These are phyloP conservation scores for Pythium plurisporium DNA, from an alignment of 352 stramenopile genomes.

Conservation along the genomic window DNA sequence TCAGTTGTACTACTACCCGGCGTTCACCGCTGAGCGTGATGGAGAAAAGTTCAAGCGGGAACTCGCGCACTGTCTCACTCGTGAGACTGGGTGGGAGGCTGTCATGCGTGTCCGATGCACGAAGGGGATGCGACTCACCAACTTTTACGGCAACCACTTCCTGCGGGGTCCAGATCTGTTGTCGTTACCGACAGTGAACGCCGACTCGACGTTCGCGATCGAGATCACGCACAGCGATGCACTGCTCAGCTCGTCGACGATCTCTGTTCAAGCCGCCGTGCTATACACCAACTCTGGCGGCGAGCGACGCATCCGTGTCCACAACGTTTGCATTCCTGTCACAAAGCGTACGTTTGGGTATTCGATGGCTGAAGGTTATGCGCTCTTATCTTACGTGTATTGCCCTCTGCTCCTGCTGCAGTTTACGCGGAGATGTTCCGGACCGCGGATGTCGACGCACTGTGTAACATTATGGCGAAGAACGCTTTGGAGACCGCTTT, in stretches of 20 bases:
- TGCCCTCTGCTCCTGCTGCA: slow-evolving; percentile 27
- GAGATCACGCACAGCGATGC: slow-evolving; percentile 97
- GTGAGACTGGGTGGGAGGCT: slow-evolving; percentile 93
- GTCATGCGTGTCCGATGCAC: slow-evolving; percentile 98
- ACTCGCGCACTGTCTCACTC: slow-evolving; percentile 88
- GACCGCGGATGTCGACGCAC: slow-evolving; percentile 89
- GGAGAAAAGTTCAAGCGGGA: slow-evolving; percentile 93
- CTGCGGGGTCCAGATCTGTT: slow-evolving; percentile 96
- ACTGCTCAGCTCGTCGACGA: slow-evolving; percentile 90
- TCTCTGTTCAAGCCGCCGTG: slow-evolving; percentile 95
- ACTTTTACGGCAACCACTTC: slow-evolving; percentile 99
- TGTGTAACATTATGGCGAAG: slow-evolving; percentile 95
- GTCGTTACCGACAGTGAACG: slow-evolving; percentile 94
- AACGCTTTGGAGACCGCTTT: slow-evolving; percentile 91
- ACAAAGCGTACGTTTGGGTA: slow-evolving; percentile 70
- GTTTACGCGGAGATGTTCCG: slow-evolving; percentile 90
- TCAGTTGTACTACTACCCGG: slow-evolving; percentile 96
- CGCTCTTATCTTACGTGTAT: no score
- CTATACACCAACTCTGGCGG: slow-evolving; percentile 98
- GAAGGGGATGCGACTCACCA: slow-evolving; percentile 95
- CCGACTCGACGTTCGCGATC: slow-evolving; percentile 95
- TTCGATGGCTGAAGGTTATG: no score
- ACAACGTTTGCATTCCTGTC: slow-evolving; percentile 95
- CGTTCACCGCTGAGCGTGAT: slow-evolving; percentile 90
- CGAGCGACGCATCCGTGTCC: slow-evolving; percentile 97